A percentile compares a stretch with the other conserved stretches of the same genome.
phyloP scores from a whole-genome alignment of 495 filamentous ascomycete species.

The Annulohypoxylon stygium region DNA sequence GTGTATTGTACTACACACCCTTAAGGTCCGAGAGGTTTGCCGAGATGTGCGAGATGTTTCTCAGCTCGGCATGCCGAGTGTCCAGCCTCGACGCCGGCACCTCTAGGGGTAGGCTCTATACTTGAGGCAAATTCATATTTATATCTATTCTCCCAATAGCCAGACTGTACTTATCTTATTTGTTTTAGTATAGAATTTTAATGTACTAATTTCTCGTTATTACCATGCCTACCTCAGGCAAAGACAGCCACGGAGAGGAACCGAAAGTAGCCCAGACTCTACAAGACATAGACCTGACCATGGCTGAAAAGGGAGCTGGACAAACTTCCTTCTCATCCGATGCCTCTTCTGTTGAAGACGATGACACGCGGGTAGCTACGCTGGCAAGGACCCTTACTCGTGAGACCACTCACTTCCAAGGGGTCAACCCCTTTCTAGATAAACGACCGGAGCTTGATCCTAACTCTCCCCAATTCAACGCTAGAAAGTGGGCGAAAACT shows the following conservation, averaged over 20 bases:
- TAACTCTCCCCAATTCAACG: constrained; percentile 28
- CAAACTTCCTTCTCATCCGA: constrained; percentile 25
- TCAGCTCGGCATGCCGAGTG: not conserved
- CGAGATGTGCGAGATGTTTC: constrained; percentile 11
- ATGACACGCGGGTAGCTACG: constrained; percentile 9
- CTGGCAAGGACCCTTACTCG: constrained; percentile 26
- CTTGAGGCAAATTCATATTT: constrained; percentile 2
- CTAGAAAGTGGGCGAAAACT: constrained; percentile 24
- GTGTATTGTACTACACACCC: not conserved
- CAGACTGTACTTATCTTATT: not conserved
- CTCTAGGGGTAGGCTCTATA: not conserved
- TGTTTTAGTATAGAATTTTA: not conserved
- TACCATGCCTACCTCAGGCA: constrained; percentile 6
- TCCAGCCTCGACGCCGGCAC: not conserved
- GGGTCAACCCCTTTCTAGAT: constrained; percentile 23
- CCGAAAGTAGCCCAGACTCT: not conserved
- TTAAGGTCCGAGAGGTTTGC: constrained; percentile 28
- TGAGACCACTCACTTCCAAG: constrained; percentile 26
- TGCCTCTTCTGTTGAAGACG: constrained; percentile 8
- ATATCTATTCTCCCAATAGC: not conserved
- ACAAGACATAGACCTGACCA: not conserved
- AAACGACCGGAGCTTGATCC: constrained; percentile 23
- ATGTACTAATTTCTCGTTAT: not conserved
- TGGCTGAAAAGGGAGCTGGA: constrained; percentile 14
- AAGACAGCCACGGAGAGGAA: constrained; percentile 2